Percentiles rank a stretch among this genome's conserved stretches.
Conservation (phyloP, 495 filamentous ascomycete species). For the Neurospora cerealis region DNA sequence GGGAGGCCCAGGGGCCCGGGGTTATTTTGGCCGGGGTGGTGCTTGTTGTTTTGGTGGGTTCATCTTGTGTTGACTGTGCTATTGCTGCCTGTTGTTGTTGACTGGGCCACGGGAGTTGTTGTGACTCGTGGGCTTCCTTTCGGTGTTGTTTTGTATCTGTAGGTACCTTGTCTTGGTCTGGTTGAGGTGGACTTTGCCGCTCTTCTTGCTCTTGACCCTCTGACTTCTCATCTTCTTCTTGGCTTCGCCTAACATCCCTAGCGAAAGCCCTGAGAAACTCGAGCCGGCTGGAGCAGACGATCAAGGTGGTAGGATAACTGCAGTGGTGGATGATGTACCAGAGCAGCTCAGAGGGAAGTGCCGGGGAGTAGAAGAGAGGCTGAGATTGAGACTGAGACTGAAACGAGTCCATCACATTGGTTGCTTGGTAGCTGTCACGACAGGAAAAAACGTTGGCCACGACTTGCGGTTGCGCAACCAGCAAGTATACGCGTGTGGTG, state of each 20-base stretch:
- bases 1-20: neutral
- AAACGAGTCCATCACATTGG: neutral
- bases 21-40: neutral
- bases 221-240: neutral
- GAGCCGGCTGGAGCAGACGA: conserved; percentile 59
- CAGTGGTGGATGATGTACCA: conserved; percentile 50
- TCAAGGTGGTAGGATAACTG: conserved; percentile 44
- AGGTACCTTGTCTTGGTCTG: neutral
- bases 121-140: neutral
- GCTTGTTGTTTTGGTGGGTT: neutral
- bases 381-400: neutral
- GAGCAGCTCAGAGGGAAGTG: conserved; percentile 51
- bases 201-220: neutral
- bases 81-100: neutral
- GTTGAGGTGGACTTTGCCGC: neutral
- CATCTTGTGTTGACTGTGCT: neutral
- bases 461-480: neutral
- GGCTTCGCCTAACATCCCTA: conserved; percentile 15
- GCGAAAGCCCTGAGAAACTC: conserved; percentile 47
- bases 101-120: neutral
- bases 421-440: neutral
- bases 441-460: neutral
- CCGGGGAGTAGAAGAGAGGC: conserved; percentile 39
- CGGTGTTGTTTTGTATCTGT: neutral
- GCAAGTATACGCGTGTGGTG: neutral